Base-by-base conservation (phyloP, 768 basidiomycete species). In the Pleurotus djamor region DNA sequence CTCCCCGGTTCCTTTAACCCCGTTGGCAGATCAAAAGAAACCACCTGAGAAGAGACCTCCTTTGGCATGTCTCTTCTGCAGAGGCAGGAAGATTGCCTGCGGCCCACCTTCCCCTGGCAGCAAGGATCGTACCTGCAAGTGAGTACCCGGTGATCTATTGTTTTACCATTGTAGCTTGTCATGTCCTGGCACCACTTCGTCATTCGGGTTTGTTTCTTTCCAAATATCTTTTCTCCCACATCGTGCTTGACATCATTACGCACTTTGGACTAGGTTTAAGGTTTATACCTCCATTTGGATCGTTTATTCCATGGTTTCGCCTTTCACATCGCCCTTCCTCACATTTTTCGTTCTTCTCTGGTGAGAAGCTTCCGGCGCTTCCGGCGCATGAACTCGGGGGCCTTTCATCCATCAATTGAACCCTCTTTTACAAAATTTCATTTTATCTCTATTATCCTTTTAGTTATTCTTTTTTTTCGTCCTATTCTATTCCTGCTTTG, bases 61-160 rank as follows among this genome's bases (percentile, higher is more conserved):
- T 3, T 73, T 87, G 1, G 86, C 86, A 0, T 87, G 86, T 62
- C 72, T 85, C 5, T 88, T 88, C 65, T 88, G 86, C 66, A 76
- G 86, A 43, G 85, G 84, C 4, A 76, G 86, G 45, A 88, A 88
- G 72, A 88, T 88, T 52, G 87, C 87, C 7, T 88, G 87, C 60
- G 86, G 87, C 0, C 81, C 85, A 8, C 83, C 85, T 2, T 64
- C 76, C 10, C 76, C 80, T 0, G 81, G 79, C 8, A 83, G 80
- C 62, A 73, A 74, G 51, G 82, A 84, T 61, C 78, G 78, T 61
- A 83, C 84, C 0, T 88, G 86, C 85, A 86, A 86, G 87, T 87
- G 64, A 77, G 86, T 80, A 13, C 34, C 10, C 48, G 8, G 2
- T 59, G 14, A 57, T 50, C 56, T 33, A 37, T 57, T 54, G 21